phyloP scores from a whole-genome alignment of 106 monocot species.

The Apostasia ramifera region DNA sequence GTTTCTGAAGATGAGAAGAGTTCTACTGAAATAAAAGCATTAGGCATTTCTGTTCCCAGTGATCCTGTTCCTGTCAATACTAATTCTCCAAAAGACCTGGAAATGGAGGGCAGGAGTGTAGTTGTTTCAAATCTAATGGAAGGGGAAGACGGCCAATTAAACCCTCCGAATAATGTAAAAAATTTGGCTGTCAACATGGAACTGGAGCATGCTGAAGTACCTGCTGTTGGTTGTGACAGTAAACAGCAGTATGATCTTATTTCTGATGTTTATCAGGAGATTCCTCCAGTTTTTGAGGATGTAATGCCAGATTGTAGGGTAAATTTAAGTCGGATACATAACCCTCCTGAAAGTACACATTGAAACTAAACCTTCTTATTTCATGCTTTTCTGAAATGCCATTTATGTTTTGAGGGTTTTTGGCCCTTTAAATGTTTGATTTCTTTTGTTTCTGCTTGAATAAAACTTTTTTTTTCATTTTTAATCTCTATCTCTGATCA shows the following conservation, averaged over 20 bases:
- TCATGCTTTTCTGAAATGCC: background rate
- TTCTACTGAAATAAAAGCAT: background rate
- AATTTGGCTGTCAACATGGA: background rate
- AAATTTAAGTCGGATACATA: slow-evolving; percentile 12
- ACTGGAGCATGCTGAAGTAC: background rate
- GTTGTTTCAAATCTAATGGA: background rate
- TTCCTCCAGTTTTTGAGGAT: slow-evolving; percentile 1
- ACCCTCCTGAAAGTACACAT: slow-evolving; percentile 11
- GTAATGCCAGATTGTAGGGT: slow-evolving; percentile 11
- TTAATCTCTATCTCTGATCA: background rate
- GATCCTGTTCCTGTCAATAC: background rate
- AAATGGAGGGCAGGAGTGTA: background rate
- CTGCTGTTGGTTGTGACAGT: background rate
- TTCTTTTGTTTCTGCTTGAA: slow-evolving; percentile 6
- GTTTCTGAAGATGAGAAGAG: background rate
- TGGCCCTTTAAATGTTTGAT: background rate
- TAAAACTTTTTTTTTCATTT: slow-evolving; percentile 5
- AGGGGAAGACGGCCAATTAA: background rate
- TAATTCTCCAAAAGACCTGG: background rate
- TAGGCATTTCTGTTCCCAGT: background rate
- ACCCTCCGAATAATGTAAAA: background rate
- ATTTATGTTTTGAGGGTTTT: slow-evolving; percentile 7
- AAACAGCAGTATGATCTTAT: slow-evolving; percentile 1
- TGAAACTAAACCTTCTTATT: background rate
- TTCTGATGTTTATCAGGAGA: slow-evolving; percentile 3